Evolutionary conservation across 1,139 yeast genomes (phyloP).

Genomic region (Geotrichum macrosporum): DNA sequence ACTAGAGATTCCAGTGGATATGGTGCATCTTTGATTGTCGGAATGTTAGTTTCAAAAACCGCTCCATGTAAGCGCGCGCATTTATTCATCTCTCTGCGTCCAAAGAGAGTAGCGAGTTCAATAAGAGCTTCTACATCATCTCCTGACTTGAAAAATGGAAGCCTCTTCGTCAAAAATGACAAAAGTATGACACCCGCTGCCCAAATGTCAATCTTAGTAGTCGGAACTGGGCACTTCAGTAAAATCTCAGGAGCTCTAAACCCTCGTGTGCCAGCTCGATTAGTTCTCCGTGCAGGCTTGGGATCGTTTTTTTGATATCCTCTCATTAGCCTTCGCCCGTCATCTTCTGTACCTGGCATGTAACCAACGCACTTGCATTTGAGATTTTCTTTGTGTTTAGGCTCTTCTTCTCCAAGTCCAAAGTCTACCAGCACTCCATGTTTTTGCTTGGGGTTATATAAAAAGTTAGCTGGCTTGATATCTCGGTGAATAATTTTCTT

Average conservation of each 20-base stretch:
- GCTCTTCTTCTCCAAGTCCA: constrained; percentile 67
- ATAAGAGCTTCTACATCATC: constrained; percentile 90
- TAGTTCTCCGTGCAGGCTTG: constrained; percentile 86
- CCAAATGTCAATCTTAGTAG: constrained; percentile 83
- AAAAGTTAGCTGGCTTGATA: constrained; percentile 74
- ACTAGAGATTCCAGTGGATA: constrained; percentile 33
- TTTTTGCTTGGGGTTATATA: constrained; percentile 70
- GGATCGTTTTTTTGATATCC: constrained; percentile 38
- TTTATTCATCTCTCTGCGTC: constrained; percentile 63
- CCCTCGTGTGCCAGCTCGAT: constrained; percentile 97
- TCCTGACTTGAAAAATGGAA: constrained; percentile 82
- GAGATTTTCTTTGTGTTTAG: not conserved
- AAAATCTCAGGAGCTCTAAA: constrained; percentile 93
- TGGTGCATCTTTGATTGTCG: constrained; percentile 33
- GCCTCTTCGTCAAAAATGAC: constrained; percentile 65
- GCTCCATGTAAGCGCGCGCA: constrained; percentile 86
- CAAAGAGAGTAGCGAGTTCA: constrained; percentile 82
- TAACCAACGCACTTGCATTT: no score
- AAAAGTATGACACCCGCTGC: constrained; percentile 84
- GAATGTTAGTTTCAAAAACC: constrained; percentile 66
- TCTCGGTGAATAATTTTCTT: constrained; percentile 82
- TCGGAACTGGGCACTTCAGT: constrained; percentile 80
- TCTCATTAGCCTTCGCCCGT: constrained; percentile 29
- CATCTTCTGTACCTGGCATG: no score
- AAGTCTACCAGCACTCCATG: constrained; percentile 87